A percentile compares a stretch with the other conserved stretches of the same genome.
Conservation (phyloP, 768 basidiomycete species). For the Macrolepiota albuminosa region DNA sequence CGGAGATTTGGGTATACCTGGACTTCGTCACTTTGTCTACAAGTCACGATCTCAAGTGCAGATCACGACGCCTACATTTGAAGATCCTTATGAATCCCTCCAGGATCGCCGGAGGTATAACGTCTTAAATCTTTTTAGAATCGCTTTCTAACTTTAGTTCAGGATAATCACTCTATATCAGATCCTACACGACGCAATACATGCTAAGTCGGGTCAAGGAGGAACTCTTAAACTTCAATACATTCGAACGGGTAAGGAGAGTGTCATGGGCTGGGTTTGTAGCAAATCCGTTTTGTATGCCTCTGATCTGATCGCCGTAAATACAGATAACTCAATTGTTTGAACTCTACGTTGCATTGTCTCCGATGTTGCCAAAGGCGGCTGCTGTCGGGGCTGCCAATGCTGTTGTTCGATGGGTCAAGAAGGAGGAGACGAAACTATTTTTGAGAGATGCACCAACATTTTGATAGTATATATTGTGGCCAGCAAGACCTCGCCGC, state of each 20-base stretch:
- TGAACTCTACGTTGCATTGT: slow-evolving; percentile 83
- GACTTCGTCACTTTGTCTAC: slow-evolving; percentile 91
- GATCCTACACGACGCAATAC: slow-evolving; percentile 80
- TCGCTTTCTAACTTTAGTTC: background rate
- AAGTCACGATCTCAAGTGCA: slow-evolving; percentile 90
- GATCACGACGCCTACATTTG: slow-evolving; percentile 79
- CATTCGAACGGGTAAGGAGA: slow-evolving; percentile 79
- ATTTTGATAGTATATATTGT: slow-evolving; percentile 41
- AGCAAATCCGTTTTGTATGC: background rate
- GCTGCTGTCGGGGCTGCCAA: slow-evolving; percentile 88
- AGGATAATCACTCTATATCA: slow-evolving; percentile 89
- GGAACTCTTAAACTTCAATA: slow-evolving; percentile 83
- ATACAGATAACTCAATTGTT: slow-evolving; percentile 87
- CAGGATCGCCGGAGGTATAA: slow-evolving; percentile 58
- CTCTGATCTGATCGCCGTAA: background rate
- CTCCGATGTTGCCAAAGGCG: slow-evolving; percentile 82
- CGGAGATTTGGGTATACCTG: slow-evolving; percentile 80
- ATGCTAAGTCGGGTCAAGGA: slow-evolving; percentile 83
- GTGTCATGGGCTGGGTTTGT: slow-evolving; percentile 92
- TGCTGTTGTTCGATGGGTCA: slow-evolving; percentile 84
- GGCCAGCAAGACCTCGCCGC: too few species aligned
- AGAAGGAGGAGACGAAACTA: slow-evolving; percentile 76
- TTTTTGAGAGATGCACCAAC: slow-evolving; percentile 90
- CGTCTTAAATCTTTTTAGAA: background rate
- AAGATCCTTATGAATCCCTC: slow-evolving; percentile 71